phyloP scores from a whole-genome alignment of 345 rosid genomes.

The Salix viminalis region DNA sequence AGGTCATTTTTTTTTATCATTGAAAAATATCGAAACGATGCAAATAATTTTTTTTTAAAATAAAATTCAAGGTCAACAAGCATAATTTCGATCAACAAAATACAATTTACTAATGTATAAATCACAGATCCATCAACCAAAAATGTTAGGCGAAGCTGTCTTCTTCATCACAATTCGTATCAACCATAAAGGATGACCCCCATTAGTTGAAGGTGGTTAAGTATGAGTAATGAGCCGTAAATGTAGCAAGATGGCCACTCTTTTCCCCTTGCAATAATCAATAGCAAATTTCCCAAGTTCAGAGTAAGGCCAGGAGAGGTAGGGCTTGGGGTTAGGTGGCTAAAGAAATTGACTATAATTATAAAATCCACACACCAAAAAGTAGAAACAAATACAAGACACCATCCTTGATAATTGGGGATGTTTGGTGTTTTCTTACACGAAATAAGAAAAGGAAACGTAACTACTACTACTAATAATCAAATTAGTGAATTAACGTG shows the following conservation, averaged over 20 bases:
- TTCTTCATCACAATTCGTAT: too few species aligned
- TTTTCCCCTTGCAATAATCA: neutral
- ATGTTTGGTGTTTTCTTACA: neutral
- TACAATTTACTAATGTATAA: neutral
- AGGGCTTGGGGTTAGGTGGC: neutral
- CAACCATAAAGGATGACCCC: too few species aligned
- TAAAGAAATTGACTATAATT: neutral
- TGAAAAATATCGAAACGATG: too few species aligned
- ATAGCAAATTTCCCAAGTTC: neutral
- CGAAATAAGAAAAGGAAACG: constrained; percentile 4
- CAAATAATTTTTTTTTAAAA: too few species aligned
- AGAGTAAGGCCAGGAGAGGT: neutral
- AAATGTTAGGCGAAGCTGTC: neutral
- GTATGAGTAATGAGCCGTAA: neutral
- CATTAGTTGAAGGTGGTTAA: too few species aligned
- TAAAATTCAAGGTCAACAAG: neutral
- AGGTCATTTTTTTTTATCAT: too few species aligned
- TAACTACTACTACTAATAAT: neutral
- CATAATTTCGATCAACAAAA: neutral
- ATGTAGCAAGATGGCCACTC: neutral
- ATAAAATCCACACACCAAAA: neutral
- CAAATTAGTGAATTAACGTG: constrained; percentile 5
- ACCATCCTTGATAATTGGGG: neutral
- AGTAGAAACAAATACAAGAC: neutral
- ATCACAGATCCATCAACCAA: neutral